Evolutionary conservation across 805 yeast species (phyloP), one percentile per base, ranked within the genome.

Genomic region (Spencermartinsiella europaea): DNA sequence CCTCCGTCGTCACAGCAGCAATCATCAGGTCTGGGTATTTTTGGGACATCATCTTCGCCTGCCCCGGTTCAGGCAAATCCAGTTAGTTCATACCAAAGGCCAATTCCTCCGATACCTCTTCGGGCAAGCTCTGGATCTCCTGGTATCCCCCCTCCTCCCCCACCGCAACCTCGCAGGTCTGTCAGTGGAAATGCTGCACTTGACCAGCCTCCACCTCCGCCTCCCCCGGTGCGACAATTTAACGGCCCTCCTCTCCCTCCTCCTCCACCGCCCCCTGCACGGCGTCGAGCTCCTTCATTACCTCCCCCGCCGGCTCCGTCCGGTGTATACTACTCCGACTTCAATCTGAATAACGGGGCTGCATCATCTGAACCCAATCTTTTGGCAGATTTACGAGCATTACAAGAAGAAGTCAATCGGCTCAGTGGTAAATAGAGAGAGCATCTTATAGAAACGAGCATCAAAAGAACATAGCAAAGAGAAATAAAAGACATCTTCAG

Each of bases 321-420:
- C 44, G 31, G 12, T n/a, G 22, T n/a, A 12, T 25, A 17, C 46
- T 8, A 7, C 35, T 22, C 19, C 28, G 10, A 31, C 17, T 33
- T 21, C 8, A 44, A 5, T 34, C 31, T 25, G 10, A 25, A 25
- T 12, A 12, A n/a, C 10, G 38, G 22, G 5, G 44, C 35, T 7
- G 34, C 50, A 21, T 33, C 55, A 21, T 48, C 58, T 33, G 21
- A 65, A 4, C 61, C 74, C 2, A 78, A 81, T 50, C 76, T 83
- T 19, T 63, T 83, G 53, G 81, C 82, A 40, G 84, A 83, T 58
- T 67, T 83, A 47, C 75, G 75, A 57, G 83, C 83, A 5, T 68
- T 83, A 40, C 87, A 83, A 56, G 81, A 73, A 33, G 89, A 83
- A 61, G 87, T 83, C 19, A 84, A 83, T 55, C 71, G 74, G 44